These are phyloP conservation scores for Stachybotrys chartarum DNA, from an alignment of 2,329 filamentous ascomycete genomes.

Conservation along the genomic window DNA sequence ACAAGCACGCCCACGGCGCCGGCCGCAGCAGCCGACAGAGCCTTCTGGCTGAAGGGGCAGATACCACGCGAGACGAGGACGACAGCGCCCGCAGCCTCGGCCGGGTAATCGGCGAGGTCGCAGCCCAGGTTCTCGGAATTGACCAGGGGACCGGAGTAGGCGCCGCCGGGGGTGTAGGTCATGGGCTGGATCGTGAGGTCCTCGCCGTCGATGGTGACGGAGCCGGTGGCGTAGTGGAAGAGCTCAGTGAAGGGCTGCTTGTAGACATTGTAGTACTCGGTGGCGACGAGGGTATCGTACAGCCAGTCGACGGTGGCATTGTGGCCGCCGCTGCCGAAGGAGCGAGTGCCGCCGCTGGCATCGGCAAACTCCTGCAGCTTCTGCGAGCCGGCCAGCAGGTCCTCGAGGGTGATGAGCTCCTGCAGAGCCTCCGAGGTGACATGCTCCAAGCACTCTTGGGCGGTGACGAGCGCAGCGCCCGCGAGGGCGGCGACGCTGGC, in stretches of 20 bases:
- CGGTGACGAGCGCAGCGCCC: constrained; percentile 13
- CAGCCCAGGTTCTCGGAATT: constrained; percentile 45
- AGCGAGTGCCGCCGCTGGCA: constrained; percentile 32
- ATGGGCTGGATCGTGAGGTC: constrained; percentile 20
- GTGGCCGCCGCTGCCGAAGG: constrained; percentile 36
- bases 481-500: constrained; percentile 16
- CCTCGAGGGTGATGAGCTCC: constrained; percentile 28
- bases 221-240: constrained; percentile 23
- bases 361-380: constrained; percentile 37
- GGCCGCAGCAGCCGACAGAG: constrained; percentile 45
- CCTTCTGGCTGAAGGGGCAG: constrained; percentile 54
- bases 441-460: constrained; percentile 18
- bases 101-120: constrained; percentile 43
- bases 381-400: constrained; percentile 34
- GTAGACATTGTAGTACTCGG: constrained; percentile 33
- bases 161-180: constrained; percentile 45
- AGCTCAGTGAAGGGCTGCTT: constrained; percentile 37
- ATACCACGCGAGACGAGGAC: constrained; percentile 52
- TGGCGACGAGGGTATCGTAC: constrained; percentile 28
- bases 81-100: constrained; percentile 44
- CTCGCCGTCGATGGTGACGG: constrained; percentile 20
- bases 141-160: constrained; percentile 33
- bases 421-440: constrained; percentile 32
- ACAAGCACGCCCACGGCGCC: constrained; percentile 51
- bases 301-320: constrained; percentile 39